Conservation (phyloP, 2,329 filamentous ascomycete genomes). For the Elsinoe necatrix region DNA sequence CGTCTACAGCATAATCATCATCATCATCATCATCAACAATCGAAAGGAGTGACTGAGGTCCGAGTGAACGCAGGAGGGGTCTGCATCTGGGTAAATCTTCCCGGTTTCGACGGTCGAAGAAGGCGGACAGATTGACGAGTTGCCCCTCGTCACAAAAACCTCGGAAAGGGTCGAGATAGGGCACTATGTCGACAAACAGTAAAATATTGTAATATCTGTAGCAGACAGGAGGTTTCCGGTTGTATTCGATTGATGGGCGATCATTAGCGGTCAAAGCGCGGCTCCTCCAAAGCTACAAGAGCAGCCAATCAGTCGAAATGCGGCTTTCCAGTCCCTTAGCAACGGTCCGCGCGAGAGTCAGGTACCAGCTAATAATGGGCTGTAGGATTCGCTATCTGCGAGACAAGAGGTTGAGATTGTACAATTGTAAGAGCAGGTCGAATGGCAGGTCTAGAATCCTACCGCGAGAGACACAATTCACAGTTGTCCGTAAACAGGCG, state of each 20-base stretch:
- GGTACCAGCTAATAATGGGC: not conserved
- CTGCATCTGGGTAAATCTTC: not conserved
- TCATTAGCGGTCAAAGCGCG: conserved; percentile 9
- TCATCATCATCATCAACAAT: conserved; percentile 11
- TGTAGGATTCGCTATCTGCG: not conserved
- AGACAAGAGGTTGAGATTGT: not conserved
- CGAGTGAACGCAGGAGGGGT: not conserved
- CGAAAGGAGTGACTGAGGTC: conserved; percentile 8
- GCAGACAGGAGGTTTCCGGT: conserved; percentile 12
- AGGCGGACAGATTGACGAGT: not conserved
- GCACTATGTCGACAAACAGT: not conserved
- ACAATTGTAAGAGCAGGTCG: not conserved
- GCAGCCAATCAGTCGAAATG: not conserved
- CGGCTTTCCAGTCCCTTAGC: not conserved
- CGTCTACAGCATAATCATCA: conserved; percentile 3
- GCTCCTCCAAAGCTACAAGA: conserved; percentile 5
- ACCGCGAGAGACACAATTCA: not conserved
- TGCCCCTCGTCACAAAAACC: not conserved
- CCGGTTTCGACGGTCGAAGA: not conserved
- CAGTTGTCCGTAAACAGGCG: not conserved
- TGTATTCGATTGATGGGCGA: conserved; percentile 13
- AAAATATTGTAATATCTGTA: conserved; percentile 3
- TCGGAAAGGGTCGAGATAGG: not conserved
- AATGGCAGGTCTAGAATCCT: not conserved
- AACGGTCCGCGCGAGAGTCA: conserved; percentile 6